These are phyloP conservation scores for Arthromyces matolae DNA, from an alignment of 768 basidiomycete genomes.

Conservation along the genomic window DNA sequence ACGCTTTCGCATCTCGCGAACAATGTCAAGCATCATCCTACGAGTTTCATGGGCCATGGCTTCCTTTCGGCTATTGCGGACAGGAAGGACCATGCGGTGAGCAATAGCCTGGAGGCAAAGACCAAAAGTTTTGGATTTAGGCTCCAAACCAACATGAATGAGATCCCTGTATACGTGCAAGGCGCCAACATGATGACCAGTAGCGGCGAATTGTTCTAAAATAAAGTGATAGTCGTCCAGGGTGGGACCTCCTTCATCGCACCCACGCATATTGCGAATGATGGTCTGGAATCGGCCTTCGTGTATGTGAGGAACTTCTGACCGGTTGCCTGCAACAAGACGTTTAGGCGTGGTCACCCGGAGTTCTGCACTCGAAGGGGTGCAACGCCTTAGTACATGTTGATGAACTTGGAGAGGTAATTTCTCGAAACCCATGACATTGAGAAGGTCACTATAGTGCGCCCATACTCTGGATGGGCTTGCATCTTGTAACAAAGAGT, in stretches of 20 bases:
- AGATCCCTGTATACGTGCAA: conserved; percentile 63
- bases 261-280: conserved; percentile 67
- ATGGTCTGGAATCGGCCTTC: conserved; percentile 66
- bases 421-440: conserved; percentile 39
- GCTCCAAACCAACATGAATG: conserved; percentile 37
- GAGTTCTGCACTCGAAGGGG: conserved; percentile 42
- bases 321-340: conserved; percentile 33
- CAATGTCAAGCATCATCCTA: conserved; percentile 44
- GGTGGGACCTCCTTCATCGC: conserved; percentile 41
- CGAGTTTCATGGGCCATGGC: conserved; percentile 40
- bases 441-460: conserved; percentile 56
- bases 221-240: conserved; percentile 75
- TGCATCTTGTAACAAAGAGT: conserved; percentile 29
- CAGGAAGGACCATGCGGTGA: conserved; percentile 61
- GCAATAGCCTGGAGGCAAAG: conserved; percentile 68
- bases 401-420: conserved; percentile 69
- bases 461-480: conserved; percentile 60
- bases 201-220: conserved; percentile 69
- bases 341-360: conserved; percentile 42
- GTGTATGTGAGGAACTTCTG: conserved; percentile 46
- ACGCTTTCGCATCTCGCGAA: conserved; percentile 54
- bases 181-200: conserved; percentile 63
- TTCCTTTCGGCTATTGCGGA: conserved; percentile 33
- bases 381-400: conserved; percentile 64
- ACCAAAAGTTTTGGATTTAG: conserved; percentile 54